Conservation (phyloP, 2,329 filamentous ascomycete species). For the Colletotrichum camelliae region DNA sequence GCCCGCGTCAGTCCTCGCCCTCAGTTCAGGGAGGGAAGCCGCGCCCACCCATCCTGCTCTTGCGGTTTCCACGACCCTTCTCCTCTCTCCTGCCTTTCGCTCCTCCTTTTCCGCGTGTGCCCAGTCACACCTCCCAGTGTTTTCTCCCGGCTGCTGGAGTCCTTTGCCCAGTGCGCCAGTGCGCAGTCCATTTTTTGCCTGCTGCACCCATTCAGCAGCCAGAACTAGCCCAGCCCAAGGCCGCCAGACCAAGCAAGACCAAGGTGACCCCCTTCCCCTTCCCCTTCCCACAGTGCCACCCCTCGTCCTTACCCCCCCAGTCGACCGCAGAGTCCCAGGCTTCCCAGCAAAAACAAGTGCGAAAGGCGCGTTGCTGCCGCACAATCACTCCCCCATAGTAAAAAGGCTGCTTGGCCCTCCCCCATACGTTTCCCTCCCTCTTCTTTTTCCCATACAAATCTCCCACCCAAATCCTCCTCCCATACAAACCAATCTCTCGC, state of each 20-base stretch:
- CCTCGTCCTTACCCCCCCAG: constrained; percentile 25
- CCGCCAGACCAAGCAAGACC: neutral
- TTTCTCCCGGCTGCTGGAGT: neutral
- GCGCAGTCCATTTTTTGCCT: constrained; percentile 7
- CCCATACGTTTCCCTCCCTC: constrained; percentile 62
- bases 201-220: constrained; percentile 16
- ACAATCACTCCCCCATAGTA: constrained; percentile 70
- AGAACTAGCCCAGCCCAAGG: neutral
- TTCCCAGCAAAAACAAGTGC: constrained; percentile 31
- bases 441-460: constrained; percentile 67
- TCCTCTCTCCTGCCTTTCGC: constrained; percentile 7
- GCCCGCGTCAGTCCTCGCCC: neutral
- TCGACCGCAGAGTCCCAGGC: constrained; percentile 12
- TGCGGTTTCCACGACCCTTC: neutral
- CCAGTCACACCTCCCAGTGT: neutral
- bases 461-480: constrained; percentile 57
- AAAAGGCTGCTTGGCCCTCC: constrained; percentile 64
- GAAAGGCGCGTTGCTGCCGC: constrained; percentile 43
- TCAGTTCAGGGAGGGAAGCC: constrained; percentile 17
- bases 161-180: constrained; percentile 6
- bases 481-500: constrained; percentile 54
- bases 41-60: constrained; percentile 11
- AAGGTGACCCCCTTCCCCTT: neutral
- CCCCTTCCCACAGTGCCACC: constrained; percentile 30
- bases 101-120: constrained; percentile 5